phyloP scores from a whole-genome alignment of 805 yeast species.

The Candida golubevii region DNA sequence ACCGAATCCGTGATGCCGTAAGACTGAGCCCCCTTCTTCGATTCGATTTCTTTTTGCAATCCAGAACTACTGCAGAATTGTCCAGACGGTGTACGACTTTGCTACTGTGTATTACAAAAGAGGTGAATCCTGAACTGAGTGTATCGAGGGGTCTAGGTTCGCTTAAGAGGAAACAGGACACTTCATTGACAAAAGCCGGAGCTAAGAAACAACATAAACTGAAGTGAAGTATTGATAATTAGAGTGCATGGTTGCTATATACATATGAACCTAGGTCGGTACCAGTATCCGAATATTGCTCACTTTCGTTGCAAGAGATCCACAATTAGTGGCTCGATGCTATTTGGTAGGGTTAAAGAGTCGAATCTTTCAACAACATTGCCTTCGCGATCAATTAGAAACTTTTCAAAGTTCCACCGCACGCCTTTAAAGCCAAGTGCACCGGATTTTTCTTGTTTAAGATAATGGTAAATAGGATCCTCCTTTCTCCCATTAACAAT shows the following conservation, averaged over 20 bases:
- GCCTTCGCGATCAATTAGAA: conserved; percentile 56
- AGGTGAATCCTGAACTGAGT: conserved; percentile 28
- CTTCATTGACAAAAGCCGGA: conserved; percentile 1
- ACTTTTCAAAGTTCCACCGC: conserved; percentile 80
- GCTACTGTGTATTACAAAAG: conserved; percentile 69
- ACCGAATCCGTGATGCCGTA: conserved; percentile 69
- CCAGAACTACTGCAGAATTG: conserved; percentile 73
- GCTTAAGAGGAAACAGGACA: conserved; percentile 1
- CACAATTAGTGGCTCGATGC: conserved; percentile 38
- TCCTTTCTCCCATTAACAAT: conserved; percentile 34
- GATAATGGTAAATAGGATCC: conserved; percentile 25
- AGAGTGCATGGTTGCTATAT: neutral
- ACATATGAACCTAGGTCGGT: neutral
- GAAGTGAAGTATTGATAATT: neutral
- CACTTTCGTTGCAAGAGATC: conserved; percentile 9
- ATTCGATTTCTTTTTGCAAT: conserved; percentile 82
- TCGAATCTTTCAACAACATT: conserved; percentile 57
- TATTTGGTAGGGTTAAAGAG: conserved; percentile 63
- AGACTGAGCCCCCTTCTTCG: conserved; percentile 73
- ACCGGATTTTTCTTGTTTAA: conserved; percentile 27
- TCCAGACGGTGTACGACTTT: conserved; percentile 79
- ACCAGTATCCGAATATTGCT: neutral
- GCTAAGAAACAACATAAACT: neutral
- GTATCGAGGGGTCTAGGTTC: neutral
- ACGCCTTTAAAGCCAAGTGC: conserved; percentile 41